Base-by-base conservation (phyloP, 345 rosid species). In the Turnera subulata region DNA sequence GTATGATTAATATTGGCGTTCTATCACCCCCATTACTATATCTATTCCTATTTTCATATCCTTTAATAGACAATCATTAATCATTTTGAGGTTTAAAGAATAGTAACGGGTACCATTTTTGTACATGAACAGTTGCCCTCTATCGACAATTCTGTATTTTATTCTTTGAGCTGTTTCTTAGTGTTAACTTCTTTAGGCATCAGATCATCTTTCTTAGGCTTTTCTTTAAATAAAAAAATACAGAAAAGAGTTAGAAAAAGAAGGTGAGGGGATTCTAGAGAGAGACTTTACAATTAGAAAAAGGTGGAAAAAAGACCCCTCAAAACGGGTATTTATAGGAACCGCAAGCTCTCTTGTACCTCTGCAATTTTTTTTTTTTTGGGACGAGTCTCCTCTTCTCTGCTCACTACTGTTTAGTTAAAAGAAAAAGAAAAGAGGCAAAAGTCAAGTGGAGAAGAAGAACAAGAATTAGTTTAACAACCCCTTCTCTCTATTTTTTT, bases 261-360 rank as follows among this genome's bases (percentile, higher is more conserved):
- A 21, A 48, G 37, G 46, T 7, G 49, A 46, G 14, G 40, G 44
- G 76, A 70, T 70, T 73, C 64, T 62, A 32, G 57, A 32, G 62
- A 50, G 58, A 47, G 68, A 63, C 25, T 29, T 29, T 29, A 29
- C 5, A 29, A 29, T 29, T 29, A 3, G 6, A 6, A 16, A 23
- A 52, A 55, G 18, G 26, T 9, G 11, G 20, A 25, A 20, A 40
- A 45, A 55, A 47, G 15, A 1, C 7, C 39, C 48, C 40, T 3
- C 38, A 65, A 71, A 58, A 42, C 62, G 48, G 56, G 76, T 69
- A 76, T 74, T 52, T 71, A 80, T 62, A 61, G 65, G 47, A 60
- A 49, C 49, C 74, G 40, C 42, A 18, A 45, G 51, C 45, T 43
- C 22, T 11, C 58, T 39, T 21, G 42, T 23, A 7, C 1, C 61